A percentile compares a stretch with the other conserved stretches of the same genome.
phyloP scores from a whole-genome alignment of 768 basidiomycete genomes.

The Tylopilus sp. region DNA sequence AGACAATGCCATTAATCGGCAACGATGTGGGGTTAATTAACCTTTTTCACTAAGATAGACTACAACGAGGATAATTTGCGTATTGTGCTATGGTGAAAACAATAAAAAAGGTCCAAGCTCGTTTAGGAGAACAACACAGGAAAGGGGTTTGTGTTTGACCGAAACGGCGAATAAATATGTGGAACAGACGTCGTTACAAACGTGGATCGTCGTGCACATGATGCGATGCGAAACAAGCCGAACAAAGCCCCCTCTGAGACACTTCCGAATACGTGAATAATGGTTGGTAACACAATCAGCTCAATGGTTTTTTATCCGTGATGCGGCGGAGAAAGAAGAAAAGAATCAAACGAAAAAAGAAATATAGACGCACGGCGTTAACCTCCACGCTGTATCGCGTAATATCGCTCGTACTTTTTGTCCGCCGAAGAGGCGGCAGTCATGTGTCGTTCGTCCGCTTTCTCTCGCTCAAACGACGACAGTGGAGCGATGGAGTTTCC shows the following conservation, averaged over 20 bases:
- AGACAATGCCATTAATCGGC: background rate
- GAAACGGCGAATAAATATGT: slow-evolving; percentile 17
- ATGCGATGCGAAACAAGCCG: slow-evolving; percentile 5
- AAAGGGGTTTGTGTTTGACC: background rate
- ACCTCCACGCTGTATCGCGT: slow-evolving; percentile 23
- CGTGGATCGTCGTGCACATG: slow-evolving; percentile 1
- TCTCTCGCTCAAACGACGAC: slow-evolving; percentile 55
- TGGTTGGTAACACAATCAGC: slow-evolving; percentile 3
- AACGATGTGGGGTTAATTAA: background rate
- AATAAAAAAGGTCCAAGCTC: background rate
- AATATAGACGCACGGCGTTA: background rate
- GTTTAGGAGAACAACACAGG: background rate
- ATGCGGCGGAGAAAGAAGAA: background rate
- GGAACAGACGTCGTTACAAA: background rate
- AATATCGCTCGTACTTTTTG: slow-evolving; percentile 28
- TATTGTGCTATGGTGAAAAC: slow-evolving; percentile 6
- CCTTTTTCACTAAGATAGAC: slow-evolving; percentile 22
- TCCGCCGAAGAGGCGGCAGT: slow-evolving; percentile 43
- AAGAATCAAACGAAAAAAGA: background rate
- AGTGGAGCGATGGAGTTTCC: slow-evolving; percentile 24
- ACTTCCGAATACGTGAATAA: slow-evolving; percentile 4
- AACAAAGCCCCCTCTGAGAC: slow-evolving; percentile 4
- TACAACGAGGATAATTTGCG: slow-evolving; percentile 21
- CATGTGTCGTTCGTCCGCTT: slow-evolving; percentile 49
- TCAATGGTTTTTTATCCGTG: slow-evolving; percentile 1